Conservation (phyloP, 2,329 filamentous ascomycete species). For the Penicillium griseofulvum region DNA sequence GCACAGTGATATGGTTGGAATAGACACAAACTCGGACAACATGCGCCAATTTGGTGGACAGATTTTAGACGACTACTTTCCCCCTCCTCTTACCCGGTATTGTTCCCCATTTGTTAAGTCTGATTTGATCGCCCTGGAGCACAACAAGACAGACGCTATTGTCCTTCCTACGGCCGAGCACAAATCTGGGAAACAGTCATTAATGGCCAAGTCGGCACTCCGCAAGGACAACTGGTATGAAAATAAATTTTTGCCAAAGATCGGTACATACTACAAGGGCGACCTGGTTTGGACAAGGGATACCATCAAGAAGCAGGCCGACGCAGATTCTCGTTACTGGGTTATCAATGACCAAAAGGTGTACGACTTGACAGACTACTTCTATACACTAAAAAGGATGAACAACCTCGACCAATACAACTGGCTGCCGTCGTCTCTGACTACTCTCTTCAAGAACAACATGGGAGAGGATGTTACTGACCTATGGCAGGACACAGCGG, state of each 20-base stretch:
- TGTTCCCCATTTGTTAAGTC: constrained; percentile 71
- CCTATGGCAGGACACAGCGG: constrained; percentile 55
- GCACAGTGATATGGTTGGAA: constrained; percentile 67
- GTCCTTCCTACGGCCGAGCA: constrained; percentile 61
- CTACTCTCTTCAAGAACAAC: constrained; percentile 68
- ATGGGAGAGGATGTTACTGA: constrained; percentile 75
- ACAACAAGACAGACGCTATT: constrained; percentile 66
- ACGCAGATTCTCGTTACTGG: constrained; percentile 70
- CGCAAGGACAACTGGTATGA: constrained; percentile 72
- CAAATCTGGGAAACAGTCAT: constrained; percentile 62
- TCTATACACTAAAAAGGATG: constrained; percentile 65
- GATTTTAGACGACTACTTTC: constrained; percentile 82
- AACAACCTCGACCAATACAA: constrained; percentile 58
- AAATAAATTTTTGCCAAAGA: constrained; percentile 69
- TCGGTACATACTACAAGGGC: constrained; percentile 84
- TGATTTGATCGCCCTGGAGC: constrained; percentile 47
- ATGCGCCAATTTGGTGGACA: constrained; percentile 79
- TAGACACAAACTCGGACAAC: constrained; percentile 58
- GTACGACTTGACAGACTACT: constrained; percentile 92
- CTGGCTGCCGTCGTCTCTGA: constrained; percentile 70
- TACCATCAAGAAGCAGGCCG: constrained; percentile 63
- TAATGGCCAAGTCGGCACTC: constrained; percentile 58
- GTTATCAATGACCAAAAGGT: constrained; percentile 71
- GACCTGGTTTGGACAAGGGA: constrained; percentile 69
- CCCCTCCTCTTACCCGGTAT: constrained; percentile 69